Evolutionary conservation across 1,139 yeast genomes (phyloP), one percentile per base, ranked within the genome.

Genomic region (Kodamaea alishanica): DNA sequence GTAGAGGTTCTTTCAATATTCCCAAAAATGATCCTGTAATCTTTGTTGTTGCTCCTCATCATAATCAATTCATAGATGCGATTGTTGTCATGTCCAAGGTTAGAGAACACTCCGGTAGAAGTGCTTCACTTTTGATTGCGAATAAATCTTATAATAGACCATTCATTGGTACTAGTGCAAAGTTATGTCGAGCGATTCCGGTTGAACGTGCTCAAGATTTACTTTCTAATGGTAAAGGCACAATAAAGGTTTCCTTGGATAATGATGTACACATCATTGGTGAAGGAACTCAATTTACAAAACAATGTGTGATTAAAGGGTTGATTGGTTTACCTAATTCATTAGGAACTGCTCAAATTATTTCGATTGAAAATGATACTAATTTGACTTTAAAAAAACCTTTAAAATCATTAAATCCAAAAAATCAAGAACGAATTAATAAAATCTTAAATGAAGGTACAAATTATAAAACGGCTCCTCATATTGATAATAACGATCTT

Each of bases 141-240:
- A 52, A 56, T 15, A 41, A 48, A 24, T 47, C 51, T 6, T 49
- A 48, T 39, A 26, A 48, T 10, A 32, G 45, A 23, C 37, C 38
- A 4, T 35, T 48, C 35, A 71, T 84, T 41, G 87, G 88, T 2
- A 55, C 72, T 2, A 64, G 79, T 42, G 79, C 88, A 7, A 63
- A 67, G 40, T 60, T 79, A 48, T 73, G 82, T 2, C 74, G 80
- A 34, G 78, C 86, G 2, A 82, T 83, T 30, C 88, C 89, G 0
- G 90, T 84, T 11, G 84, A 82, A 41, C 63, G 90, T 51, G 82
- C 87, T 2, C 90, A 83, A 57, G 92, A 84, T 55, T 60, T 79
- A 39, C 58, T 84, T 44, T 64, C 61, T 32, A 47, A 58, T 5
- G 77, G 68, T 5, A 52, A 55, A 2, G 84, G 87, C 3, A 66